Conservation (phyloP, 2,329 filamentous ascomycete genomes). For the Trichoderma koningiopsis region DNA sequence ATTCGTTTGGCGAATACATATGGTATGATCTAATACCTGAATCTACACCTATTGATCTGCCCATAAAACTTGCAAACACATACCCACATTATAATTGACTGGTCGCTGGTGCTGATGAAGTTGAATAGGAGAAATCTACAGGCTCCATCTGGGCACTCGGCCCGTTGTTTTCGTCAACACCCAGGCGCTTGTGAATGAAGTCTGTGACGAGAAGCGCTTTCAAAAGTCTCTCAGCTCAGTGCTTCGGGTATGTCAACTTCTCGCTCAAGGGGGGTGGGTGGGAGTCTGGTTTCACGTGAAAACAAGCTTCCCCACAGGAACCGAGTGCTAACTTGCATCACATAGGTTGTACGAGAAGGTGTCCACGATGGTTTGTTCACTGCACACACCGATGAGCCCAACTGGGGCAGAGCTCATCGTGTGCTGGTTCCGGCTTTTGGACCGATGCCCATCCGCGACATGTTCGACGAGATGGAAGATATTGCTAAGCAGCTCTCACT, state of each 20-base stretch:
- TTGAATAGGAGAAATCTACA: conserved; percentile 59
- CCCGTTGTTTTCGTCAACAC: conserved; percentile 55
- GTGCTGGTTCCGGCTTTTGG: conserved; percentile 70
- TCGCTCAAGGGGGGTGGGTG: neutral
- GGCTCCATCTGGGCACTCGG: conserved; percentile 53
- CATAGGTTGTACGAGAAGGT: conserved; percentile 58
- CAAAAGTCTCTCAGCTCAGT: conserved; percentile 55
- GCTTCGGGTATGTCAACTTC: conserved; percentile 42
- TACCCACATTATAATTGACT: neutral
- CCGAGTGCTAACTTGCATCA: neutral
- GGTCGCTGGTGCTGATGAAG: neutral
- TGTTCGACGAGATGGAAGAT: conserved; percentile 72
- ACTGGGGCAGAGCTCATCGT: conserved; percentile 69
- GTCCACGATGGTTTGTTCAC: conserved; percentile 70
- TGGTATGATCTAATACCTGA: conserved; percentile 47
- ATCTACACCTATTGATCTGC: neutral
- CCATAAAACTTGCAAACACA: neutral
- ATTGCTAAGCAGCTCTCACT: conserved; percentile 66
- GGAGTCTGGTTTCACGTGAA: neutral
- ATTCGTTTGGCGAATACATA: conserved; percentile 63
- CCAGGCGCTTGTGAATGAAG: conserved; percentile 61
- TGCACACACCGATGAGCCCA: conserved; percentile 53
- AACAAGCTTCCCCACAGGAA: neutral
- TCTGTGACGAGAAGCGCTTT: conserved; percentile 68
- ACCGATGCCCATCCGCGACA: conserved; percentile 65